Evolutionary conservation across 2,329 filamentous ascomycete genomes (phyloP).

Genomic region (Colletotrichum lupini): DNA sequence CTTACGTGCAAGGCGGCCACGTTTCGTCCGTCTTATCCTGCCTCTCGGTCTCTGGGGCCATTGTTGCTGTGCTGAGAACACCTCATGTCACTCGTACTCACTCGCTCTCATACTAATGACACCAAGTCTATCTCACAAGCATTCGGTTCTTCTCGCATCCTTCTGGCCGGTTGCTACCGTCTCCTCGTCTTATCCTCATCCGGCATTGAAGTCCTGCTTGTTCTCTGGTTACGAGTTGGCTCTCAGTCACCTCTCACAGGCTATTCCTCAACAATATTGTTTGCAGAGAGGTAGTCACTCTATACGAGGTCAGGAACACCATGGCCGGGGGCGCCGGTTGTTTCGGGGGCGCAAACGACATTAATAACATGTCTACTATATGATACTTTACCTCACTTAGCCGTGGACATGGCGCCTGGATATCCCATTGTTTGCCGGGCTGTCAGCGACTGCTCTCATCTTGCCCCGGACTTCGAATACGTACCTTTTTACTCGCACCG

Average conservation of each 20-base stretch:
- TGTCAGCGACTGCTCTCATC: background rate
- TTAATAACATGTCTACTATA: background rate
- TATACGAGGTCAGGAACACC: constrained; percentile 9
- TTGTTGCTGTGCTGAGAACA: background rate
- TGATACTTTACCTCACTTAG: background rate
- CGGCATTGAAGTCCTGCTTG: background rate
- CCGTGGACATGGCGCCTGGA: constrained; percentile 4
- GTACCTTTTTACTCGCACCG: background rate
- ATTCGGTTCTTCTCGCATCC: background rate
- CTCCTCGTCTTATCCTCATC: background rate
- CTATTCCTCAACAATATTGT: background rate
- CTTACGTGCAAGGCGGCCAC: constrained; percentile 17
- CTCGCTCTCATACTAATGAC: background rate
- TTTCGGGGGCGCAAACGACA: constrained; percentile 19
- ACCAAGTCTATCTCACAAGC: background rate
- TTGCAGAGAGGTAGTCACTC: background rate
- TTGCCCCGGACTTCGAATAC: background rate
- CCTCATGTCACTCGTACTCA: background rate
- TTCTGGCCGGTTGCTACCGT: background rate
- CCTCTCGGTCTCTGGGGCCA: background rate
- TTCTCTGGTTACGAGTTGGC: background rate
- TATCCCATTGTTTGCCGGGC: background rate
- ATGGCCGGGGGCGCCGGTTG: constrained; percentile 13
- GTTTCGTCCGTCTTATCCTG: background rate
- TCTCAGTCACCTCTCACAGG: no score